phyloP scores from a whole-genome alignment of 2,329 filamentous ascomycete genomes.

The Ophiostoma sp. region DNA sequence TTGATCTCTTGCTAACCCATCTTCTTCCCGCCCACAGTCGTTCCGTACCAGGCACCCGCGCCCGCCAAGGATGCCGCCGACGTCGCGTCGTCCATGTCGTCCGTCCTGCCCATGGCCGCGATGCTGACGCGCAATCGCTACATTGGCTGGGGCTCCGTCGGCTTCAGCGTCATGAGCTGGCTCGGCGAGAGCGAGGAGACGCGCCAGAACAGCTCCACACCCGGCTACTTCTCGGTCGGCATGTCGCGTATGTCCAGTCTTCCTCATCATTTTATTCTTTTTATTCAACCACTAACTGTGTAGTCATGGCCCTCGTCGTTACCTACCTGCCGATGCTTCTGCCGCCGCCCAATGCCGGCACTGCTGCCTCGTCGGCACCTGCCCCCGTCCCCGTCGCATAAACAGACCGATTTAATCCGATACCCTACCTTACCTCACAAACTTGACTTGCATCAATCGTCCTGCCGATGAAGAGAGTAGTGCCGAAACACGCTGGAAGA shows the following conservation, averaged over 20 bases:
- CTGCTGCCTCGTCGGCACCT: slow-evolving; percentile 35
- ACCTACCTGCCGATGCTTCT: slow-evolving; percentile 43
- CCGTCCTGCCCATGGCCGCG: slow-evolving; percentile 90
- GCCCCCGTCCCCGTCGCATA: slow-evolving; percentile 32
- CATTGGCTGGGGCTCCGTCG: slow-evolving; percentile 69
- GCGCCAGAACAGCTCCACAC: slow-evolving; percentile 65
- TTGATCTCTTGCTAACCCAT: slow-evolving; percentile 27
- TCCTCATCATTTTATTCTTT: background rate
- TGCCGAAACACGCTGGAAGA: background rate
- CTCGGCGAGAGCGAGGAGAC: slow-evolving; percentile 70
- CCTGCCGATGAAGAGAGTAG: background rate
- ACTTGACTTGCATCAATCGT: background rate
- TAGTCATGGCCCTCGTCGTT: slow-evolving; percentile 41
- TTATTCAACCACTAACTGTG: background rate
- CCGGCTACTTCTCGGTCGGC: slow-evolving; percentile 46
- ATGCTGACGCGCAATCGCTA: slow-evolving; percentile 92
- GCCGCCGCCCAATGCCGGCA: slow-evolving; percentile 34
- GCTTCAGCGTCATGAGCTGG: slow-evolving; percentile 75
- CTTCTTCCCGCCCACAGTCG: slow-evolving; percentile 56
- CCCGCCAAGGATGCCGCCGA: slow-evolving; percentile 65
- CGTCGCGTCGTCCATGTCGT: slow-evolving; percentile 68
- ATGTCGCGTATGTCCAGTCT: slow-evolving; percentile 38
- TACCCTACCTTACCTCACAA: background rate
- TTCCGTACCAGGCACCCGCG: slow-evolving; percentile 80
- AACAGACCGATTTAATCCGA: background rate